Evolutionary conservation across 148 eudicot species (phyloP).

Genomic region (Fagopyrum homotropicum): DNA sequence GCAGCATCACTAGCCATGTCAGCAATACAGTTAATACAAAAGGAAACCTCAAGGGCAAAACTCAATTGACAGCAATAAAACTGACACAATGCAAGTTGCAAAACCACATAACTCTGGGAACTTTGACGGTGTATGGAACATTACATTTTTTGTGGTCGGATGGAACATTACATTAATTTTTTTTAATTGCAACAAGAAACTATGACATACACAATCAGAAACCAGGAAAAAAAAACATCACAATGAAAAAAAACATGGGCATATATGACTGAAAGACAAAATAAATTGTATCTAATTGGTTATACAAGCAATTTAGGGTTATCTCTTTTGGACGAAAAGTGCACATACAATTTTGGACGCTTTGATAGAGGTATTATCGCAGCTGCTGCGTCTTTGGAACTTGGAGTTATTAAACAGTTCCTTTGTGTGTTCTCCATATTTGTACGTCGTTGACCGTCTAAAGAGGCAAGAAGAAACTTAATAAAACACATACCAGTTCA

Average conservation of each 20-base stretch:
- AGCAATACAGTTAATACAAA: neutral
- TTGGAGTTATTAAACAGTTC: conserved; percentile 25
- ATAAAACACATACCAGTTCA: neutral
- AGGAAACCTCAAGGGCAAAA: neutral
- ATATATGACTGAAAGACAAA: neutral
- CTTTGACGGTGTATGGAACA: neutral
- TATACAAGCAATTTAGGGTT: neutral
- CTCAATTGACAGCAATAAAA: neutral
- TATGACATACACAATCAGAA: neutral
- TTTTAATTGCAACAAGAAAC: neutral
- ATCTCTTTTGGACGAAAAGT: conserved; percentile 14
- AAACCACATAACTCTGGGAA: neutral
- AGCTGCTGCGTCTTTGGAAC: conserved; percentile 20
- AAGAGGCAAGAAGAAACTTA: conserved; percentile 4
- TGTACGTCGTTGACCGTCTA: conserved; percentile 18
- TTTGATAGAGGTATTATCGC: conserved; percentile 34
- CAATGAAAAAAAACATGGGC: neutral
- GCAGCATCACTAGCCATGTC: neutral
- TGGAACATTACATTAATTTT: neutral
- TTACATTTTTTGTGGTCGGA: neutral
- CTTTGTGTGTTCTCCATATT: conserved; percentile 19
- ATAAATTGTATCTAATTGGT: neutral
- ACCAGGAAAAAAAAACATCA: neutral
- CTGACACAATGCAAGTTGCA: neutral
- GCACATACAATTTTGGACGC: conserved; percentile 52